Evolutionary conservation across 164 flowering plant species (phyloP).

Genomic region (Santalum album): DNA sequence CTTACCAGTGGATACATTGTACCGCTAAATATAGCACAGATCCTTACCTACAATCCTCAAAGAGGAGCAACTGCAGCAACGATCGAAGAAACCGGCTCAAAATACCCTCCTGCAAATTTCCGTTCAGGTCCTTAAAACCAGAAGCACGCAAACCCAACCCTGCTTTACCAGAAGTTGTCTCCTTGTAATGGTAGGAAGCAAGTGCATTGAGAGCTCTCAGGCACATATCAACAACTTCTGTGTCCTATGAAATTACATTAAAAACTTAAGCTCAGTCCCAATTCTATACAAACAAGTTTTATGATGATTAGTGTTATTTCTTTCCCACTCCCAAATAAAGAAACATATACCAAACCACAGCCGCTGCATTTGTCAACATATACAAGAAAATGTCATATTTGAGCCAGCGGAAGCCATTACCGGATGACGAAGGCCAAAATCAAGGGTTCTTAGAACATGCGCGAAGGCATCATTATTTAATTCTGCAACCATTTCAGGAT

Average conservation of each 20-base stretch:
- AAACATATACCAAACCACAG: too few relatives aligned
- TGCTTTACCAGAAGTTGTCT: conserved; percentile 42
- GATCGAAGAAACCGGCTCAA: conserved; percentile 59
- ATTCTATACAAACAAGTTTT: too few relatives aligned
- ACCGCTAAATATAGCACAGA: too few relatives aligned
- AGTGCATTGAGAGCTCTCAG: conserved; percentile 68
- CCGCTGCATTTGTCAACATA: too few relatives aligned
- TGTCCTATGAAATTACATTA: conserved; percentile 54
- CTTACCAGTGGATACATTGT: too few relatives aligned
- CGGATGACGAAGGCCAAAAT: conserved; percentile 86
- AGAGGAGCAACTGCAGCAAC: conserved; percentile 71
- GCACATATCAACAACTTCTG: conserved; percentile 69
- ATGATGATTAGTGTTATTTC: too few relatives aligned
- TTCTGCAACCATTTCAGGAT: conserved; percentile 82
- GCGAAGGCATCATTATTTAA: conserved; percentile 56
- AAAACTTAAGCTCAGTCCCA: too few relatives aligned
- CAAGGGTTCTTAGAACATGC: conserved; percentile 64
- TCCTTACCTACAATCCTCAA: conserved; percentile 80
- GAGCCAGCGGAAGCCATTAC: conserved; percentile 19
- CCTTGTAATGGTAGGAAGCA: conserved; percentile 80
- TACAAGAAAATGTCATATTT: background rate
- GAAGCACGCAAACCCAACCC: conserved; percentile 70
- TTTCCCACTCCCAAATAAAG: too few relatives aligned
- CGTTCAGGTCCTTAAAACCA: conserved; percentile 31
- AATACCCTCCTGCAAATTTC: conserved; percentile 55